Conservation (phyloP, 495 filamentous ascomycete genomes). For the Lepraria neglecta region DNA sequence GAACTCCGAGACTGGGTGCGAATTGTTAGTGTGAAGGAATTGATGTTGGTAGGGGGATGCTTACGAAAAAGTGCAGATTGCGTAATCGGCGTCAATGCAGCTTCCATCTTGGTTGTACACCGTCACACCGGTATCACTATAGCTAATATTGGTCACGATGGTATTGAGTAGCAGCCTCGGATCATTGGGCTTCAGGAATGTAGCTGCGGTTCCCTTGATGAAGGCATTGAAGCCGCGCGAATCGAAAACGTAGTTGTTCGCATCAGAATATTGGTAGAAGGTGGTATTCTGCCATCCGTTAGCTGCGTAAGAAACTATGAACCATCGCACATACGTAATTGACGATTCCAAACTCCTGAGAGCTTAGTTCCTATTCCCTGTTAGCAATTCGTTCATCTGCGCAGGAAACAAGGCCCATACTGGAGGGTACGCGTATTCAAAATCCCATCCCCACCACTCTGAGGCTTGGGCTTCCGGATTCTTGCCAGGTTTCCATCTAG, state of each 20-base stretch:
- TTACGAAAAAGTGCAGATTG: slow-evolving; percentile 52
- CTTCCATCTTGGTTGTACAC: slow-evolving; percentile 49
- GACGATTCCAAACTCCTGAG: slow-evolving; percentile 40
- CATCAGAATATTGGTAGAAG: slow-evolving; percentile 46
- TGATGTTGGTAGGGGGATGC: background rate
- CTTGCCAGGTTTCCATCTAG: slow-evolving; percentile 57
- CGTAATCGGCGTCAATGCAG: slow-evolving; percentile 57
- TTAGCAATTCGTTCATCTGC: background rate
- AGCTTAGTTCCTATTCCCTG: slow-evolving; percentile 35
- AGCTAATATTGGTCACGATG: slow-evolving; percentile 53
- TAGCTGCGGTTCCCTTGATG: slow-evolving; percentile 55
- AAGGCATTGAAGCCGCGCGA: slow-evolving; percentile 60
- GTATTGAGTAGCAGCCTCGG: slow-evolving; percentile 54
- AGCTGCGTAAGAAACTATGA: background rate
- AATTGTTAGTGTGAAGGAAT: background rate
- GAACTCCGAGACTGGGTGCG: slow-evolving; percentile 48
- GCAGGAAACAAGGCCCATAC: slow-evolving; percentile 11
- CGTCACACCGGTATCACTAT: slow-evolving; percentile 48
- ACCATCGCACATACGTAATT: slow-evolving; percentile 26
- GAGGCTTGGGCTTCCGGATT: slow-evolving; percentile 54
- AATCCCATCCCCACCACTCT: slow-evolving; percentile 61
- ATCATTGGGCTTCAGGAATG: slow-evolving; percentile 53
- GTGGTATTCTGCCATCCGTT: slow-evolving; percentile 36
- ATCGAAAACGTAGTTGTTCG: slow-evolving; percentile 64
- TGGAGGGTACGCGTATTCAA: slow-evolving; percentile 48